These are phyloP conservation scores for Phytopythium ostracodes DNA, from an alignment of 352 stramenopile species.

Conservation along the genomic window DNA sequence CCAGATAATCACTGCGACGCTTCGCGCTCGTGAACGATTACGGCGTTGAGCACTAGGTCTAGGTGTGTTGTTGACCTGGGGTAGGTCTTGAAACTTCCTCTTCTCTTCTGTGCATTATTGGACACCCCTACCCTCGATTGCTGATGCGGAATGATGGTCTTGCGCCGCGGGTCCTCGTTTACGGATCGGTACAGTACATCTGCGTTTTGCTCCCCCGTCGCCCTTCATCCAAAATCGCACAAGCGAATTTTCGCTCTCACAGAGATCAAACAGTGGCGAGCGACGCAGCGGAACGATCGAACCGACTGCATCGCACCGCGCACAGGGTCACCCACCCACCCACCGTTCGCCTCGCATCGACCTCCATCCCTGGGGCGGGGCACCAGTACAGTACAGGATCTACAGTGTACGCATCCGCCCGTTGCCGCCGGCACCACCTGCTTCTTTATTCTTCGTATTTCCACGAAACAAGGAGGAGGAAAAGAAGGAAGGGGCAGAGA, in stretches of 20 bases:
- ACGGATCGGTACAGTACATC: background rate
- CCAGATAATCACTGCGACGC: background rate
- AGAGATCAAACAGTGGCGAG: background rate
- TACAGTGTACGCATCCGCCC: background rate
- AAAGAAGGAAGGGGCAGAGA: background rate
- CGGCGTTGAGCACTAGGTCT: background rate
- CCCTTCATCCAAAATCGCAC: background rate
- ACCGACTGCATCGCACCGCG: background rate
- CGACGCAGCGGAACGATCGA: background rate
- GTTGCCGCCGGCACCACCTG: too few species aligned
- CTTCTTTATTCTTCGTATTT: background rate
- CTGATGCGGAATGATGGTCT: background rate
- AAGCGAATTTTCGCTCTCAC: background rate
- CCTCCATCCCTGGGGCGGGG: too few species aligned
- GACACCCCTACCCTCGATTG: background rate
- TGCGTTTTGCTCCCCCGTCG: background rate
- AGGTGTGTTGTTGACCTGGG: background rate
- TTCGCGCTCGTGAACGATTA: background rate
- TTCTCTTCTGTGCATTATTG: too few species aligned
- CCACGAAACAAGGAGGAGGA: background rate
- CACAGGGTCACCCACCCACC: background rate
- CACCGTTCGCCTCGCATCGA: too few species aligned
- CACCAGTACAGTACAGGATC: too few species aligned
- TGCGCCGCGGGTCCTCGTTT: background rate
- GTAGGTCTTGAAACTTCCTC: too few species aligned